Percentiles rank a stretch among this genome's conserved stretches.
phyloP scores from a whole-genome alignment of 2,329 filamentous ascomycete species.

The Massarina eburnea region DNA sequence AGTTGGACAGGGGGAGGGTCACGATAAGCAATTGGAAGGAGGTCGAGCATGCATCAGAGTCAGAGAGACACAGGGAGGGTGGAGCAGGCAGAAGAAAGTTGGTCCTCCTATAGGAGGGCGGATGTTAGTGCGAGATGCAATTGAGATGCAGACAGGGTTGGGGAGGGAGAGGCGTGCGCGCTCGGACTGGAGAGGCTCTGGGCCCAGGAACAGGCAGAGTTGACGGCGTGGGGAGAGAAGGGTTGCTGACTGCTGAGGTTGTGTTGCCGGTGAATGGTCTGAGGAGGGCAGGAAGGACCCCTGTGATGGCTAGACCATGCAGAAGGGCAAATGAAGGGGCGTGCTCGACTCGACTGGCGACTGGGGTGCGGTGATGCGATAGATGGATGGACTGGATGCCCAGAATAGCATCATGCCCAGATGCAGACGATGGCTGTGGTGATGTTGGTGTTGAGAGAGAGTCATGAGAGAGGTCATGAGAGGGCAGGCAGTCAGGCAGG shows the following conservation, averaged over 20 bases:
- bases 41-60: slow-evolving; percentile 28
- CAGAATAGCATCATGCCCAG: not conserved
- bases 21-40: slow-evolving; percentile 31
- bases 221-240: slow-evolving; percentile 15
- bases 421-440: not conserved
- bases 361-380: slow-evolving; percentile 13
- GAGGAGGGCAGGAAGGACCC: not conserved
- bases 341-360: slow-evolving; percentile 16
- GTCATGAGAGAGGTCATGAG: not conserved
- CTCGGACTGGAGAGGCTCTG: slow-evolving; percentile 30
- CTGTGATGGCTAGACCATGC: slow-evolving; percentile 12
- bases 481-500: not conserved
- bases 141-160: slow-evolving; percentile 22
- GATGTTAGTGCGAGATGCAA: slow-evolving; percentile 27
- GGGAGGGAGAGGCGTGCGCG: slow-evolving; percentile 31
- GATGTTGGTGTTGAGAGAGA: not conserved
- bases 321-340: slow-evolving; percentile 24
- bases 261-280: slow-evolving; percentile 11
- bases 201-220: slow-evolving; percentile 19
- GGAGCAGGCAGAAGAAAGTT: slow-evolving; percentile 25
- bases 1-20: slow-evolving; percentile 24
- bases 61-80: slow-evolving; percentile 21
- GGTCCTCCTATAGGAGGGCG: slow-evolving; percentile 36
- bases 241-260: slow-evolving; percentile 30
- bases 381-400: no score